These are phyloP conservation scores for Dendrobium catenatum DNA, from an alignment of 106 monocot genomes.

Conservation along the genomic window DNA sequence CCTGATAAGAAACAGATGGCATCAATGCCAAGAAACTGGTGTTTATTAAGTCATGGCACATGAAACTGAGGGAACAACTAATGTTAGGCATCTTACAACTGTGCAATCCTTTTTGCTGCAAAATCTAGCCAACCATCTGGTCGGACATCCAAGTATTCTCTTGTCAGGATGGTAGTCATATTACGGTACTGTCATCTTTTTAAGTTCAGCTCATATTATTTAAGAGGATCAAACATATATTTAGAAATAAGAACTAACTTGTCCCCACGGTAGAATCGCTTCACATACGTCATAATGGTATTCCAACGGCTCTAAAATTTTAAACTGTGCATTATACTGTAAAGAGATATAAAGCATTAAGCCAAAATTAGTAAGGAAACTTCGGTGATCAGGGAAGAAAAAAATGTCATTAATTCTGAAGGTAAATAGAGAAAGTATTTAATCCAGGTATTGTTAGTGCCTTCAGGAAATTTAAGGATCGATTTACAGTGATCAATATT, in stretches of 20 bases:
- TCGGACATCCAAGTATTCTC: constrained; percentile 88
- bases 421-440: constrained; percentile 19
- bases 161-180: constrained; percentile 94
- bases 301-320: too few relatives aligned
- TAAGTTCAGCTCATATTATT: constrained; percentile 8
- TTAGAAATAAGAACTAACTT: too few relatives aligned
- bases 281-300: too few relatives aligned
- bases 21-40: too few relatives aligned
- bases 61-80: constrained; percentile 6
- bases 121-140: constrained; percentile 97
- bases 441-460: constrained; percentile 99
- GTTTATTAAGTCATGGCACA: background rate
- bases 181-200: constrained; percentile 75
- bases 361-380: too few relatives aligned
- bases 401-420: background rate
- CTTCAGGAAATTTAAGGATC: constrained; percentile 86
- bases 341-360: too few relatives aligned
- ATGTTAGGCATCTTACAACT: constrained; percentile 56
- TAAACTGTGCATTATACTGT: too few relatives aligned
- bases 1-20: too few relatives aligned
- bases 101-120: constrained; percentile 95
- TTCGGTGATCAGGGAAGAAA: too few relatives aligned
- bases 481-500: constrained; percentile 80
- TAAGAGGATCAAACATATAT: background rate
- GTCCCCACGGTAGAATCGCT: too few relatives aligned